Evolutionary conservation across 129 eudicot species (phyloP).

Genomic region (Daucus carota): DNA sequence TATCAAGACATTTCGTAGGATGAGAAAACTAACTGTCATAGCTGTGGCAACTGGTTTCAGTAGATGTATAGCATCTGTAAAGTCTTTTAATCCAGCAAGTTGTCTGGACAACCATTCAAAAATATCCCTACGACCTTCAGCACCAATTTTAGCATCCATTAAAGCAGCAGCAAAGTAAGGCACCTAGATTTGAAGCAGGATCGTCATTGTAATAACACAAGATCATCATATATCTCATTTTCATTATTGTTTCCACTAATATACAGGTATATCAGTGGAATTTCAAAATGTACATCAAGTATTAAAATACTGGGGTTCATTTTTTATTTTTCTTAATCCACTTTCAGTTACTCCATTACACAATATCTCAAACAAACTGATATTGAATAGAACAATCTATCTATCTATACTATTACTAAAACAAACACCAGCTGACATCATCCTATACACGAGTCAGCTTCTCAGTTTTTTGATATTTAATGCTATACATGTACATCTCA

Average conservation of each 20-base stretch:
- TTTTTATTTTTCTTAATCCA: neutral
- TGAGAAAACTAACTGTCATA: constrained; percentile 59
- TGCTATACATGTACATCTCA: no score
- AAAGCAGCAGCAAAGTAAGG: constrained; percentile 79
- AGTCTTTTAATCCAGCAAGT: constrained; percentile 57
- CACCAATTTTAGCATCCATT: constrained; percentile 88
- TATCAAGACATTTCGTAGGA: neutral
- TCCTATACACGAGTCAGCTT: no score
- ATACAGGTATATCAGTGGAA: neutral
- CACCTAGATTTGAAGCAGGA: constrained; percentile 31
- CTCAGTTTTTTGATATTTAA: no score
- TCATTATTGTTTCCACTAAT: neutral
- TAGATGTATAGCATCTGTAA: constrained; percentile 76
- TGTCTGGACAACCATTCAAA: constrained; percentile 91
- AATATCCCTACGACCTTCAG: constrained; percentile 98
- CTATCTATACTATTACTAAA: no score
- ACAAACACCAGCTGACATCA: no score
- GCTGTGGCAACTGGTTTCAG: constrained; percentile 77
- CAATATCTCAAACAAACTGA: neutral
- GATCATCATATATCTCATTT: neutral
- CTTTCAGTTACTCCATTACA: neutral
- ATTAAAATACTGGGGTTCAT: no score
- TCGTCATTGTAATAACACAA: neutral
- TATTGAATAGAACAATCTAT: no score
- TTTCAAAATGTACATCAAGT: neutral